Base-by-base conservation (phyloP, 2,329 filamentous ascomycete genomes). In the Lachnellula suecica region DNA sequence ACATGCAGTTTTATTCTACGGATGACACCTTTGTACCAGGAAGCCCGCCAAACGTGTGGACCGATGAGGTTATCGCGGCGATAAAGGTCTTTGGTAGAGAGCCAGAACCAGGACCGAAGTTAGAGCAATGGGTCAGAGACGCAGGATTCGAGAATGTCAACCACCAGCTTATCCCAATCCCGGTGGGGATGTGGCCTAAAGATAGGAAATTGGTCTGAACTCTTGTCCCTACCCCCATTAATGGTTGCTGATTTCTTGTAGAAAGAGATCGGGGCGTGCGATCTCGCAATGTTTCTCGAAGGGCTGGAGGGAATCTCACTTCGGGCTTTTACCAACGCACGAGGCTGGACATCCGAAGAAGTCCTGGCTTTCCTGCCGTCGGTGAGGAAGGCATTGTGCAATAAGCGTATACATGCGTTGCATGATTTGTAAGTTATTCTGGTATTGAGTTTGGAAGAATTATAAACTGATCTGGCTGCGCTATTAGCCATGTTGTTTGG, bases 141-240 rank as follows among this genome's bases (percentile, higher is more conserved):
- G 70, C 68, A 9, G 74, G 74, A 6, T 76, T 76, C 56, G 66
- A 66, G 4, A 68, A 74, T 49, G 67, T 76, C 4, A 47, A 51
- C 24, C 46, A 57, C 20, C 34, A 52, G 15, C 19, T 51, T 4
- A 41, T 52, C 15, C 35, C 51, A n/a, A 51, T 58, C 24, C 73
- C 74, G 1, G 62, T 75, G 22, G 72, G 72, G 7, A 64, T 67
- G 6, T 75, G 73, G 73, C 66, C 66, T 31, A 65, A 57, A 8
- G 70, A 73, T 51, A 57, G 57, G 27, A 63, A 62, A 44, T 47
- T 71, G 43, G 50, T 52, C 44, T 20, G 40, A 10, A 19, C 22
- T 11, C 37, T 20, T 19, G 8, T 23, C 5, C 37, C 6, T 22
- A 35, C 17, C 13, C 11, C 9, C 15, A n/a, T 19, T n/a, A 24